Conservation (phyloP, 2,329 filamentous ascomycete species). For the Monosporascus sp. region DNA sequence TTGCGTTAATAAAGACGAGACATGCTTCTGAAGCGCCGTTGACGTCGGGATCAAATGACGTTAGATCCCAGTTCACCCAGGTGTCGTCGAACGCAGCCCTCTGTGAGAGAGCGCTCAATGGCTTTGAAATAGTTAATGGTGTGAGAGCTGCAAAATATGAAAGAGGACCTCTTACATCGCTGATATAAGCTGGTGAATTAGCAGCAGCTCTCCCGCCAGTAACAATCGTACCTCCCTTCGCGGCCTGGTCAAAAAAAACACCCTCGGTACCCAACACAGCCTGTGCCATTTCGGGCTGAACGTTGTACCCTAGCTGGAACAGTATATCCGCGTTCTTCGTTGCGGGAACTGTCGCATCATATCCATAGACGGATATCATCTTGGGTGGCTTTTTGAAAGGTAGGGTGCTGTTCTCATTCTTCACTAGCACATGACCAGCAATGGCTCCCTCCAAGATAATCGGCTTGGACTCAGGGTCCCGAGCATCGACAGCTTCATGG, state of each 20-base stretch:
- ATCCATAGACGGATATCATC: constrained; percentile 55
- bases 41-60: constrained; percentile 37
- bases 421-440: constrained; percentile 68
- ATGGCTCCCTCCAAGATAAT: constrained; percentile 48
- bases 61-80: constrained; percentile 53
- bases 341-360: constrained; percentile 52
- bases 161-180: constrained; percentile 31
- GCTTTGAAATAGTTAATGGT: constrained; percentile 31
- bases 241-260: constrained; percentile 42
- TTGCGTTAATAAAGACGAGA: constrained; percentile 60
- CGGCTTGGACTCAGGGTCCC: constrained; percentile 37
- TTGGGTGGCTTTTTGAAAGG: constrained; percentile 54
- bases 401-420: constrained; percentile 60
- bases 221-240: constrained; percentile 46
- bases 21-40: constrained; percentile 55
- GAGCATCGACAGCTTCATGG: constrained; percentile 44
- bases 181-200: constrained; percentile 44
- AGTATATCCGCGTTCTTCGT: constrained; percentile 43
- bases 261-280: constrained; percentile 36
- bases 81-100: constrained; percentile 49
- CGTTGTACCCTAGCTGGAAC: constrained; percentile 43
- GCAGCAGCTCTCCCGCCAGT: constrained; percentile 48
- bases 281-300: constrained; percentile 40
- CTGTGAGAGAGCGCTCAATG: constrained; percentile 52
- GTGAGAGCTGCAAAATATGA: constrained; percentile 8